Conservation (phyloP, 2,329 filamentous ascomycete genomes). For the Beauveria scarabaeidicola region DNA sequence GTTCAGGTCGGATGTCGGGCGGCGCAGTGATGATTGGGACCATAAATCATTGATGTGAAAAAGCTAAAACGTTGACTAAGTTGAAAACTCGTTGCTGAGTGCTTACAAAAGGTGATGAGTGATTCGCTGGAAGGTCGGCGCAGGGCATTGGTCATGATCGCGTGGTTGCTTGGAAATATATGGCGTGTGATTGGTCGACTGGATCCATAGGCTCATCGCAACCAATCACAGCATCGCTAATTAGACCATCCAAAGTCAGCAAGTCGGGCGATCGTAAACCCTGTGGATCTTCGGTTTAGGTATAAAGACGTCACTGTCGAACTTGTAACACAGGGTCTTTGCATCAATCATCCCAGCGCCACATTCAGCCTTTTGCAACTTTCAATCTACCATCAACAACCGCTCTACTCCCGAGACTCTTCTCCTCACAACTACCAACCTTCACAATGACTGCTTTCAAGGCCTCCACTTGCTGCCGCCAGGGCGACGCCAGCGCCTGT, state of each 20-base stretch:
- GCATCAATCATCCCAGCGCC: neutral
- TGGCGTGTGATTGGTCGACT: neutral
- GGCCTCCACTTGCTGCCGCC: conserved; percentile 48
- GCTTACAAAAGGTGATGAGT: neutral
- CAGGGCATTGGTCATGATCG: neutral
- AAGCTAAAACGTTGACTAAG: no score
- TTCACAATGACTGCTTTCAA: conserved; percentile 17
- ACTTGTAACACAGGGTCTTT: neutral
- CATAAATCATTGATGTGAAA: neutral
- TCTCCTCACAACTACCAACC: neutral
- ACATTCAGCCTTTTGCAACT: neutral
- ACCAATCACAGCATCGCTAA: conserved; percentile 2
- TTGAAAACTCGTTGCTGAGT: neutral
- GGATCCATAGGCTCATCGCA: neutral
- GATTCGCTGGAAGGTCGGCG: neutral
- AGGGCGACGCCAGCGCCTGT: conserved; percentile 39
- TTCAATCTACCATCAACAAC: neutral
- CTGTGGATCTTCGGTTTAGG: conserved; percentile 5
- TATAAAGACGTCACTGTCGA: conserved; percentile 11
- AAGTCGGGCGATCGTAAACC: neutral
- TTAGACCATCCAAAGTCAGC: neutral
- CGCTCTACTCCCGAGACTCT: neutral
- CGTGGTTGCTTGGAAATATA: conserved; percentile 8
- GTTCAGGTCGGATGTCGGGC: neutral
- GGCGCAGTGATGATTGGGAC: neutral